Percentiles rank a stretch among this genome's conserved stretches.
These are phyloP conservation scores for Delonix regia DNA, from an alignment of 306 rosid species.

Conservation along the genomic window DNA sequence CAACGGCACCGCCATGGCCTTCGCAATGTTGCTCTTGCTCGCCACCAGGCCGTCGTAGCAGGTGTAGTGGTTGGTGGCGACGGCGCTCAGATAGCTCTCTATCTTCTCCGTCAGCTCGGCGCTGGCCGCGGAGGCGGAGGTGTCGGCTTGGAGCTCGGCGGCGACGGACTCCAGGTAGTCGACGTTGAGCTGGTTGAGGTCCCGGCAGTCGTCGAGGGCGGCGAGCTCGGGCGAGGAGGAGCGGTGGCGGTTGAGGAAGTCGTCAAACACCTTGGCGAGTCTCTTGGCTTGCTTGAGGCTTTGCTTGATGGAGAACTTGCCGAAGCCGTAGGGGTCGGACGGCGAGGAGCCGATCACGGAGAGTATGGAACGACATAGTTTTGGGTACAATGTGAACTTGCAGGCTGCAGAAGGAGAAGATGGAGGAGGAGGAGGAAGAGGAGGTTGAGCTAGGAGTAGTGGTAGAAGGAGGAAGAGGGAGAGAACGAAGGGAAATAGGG, in stretches of 20 bases:
- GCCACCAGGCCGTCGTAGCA: conserved; percentile 66
- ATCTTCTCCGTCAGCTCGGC: conserved; percentile 50
- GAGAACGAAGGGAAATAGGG: background rate
- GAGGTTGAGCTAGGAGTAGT: conserved; percentile 30
- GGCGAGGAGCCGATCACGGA: conserved; percentile 58
- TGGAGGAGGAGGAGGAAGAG: conserved; percentile 4
- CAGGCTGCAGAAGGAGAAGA: conserved; percentile 56
- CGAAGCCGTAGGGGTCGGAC: conserved; percentile 63
- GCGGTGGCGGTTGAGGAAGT: conserved; percentile 36
- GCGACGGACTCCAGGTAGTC: conserved; percentile 52
- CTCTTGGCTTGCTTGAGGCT: conserved; percentile 63
- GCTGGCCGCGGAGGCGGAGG: background rate
- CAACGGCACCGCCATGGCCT: conserved; percentile 46
- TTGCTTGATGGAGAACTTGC: conserved; percentile 68
- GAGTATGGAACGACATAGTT: conserved; percentile 77
- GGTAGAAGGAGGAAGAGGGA: conserved; percentile 17
- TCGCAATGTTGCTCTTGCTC: conserved; percentile 47
- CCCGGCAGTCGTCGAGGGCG: conserved; percentile 66
- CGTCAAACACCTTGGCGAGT: conserved; percentile 38
- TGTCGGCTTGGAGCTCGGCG: conserved; percentile 33
- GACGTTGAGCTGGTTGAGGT: conserved; percentile 60
- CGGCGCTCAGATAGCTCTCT: conserved; percentile 63
- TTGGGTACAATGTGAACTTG: conserved; percentile 66
- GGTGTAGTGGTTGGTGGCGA: conserved; percentile 80
- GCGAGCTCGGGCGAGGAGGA: conserved; percentile 36